These are phyloP conservation scores for Corinectria fuckeliana DNA, from an alignment of 2,329 filamentous ascomycete species.

Conservation along the genomic window DNA sequence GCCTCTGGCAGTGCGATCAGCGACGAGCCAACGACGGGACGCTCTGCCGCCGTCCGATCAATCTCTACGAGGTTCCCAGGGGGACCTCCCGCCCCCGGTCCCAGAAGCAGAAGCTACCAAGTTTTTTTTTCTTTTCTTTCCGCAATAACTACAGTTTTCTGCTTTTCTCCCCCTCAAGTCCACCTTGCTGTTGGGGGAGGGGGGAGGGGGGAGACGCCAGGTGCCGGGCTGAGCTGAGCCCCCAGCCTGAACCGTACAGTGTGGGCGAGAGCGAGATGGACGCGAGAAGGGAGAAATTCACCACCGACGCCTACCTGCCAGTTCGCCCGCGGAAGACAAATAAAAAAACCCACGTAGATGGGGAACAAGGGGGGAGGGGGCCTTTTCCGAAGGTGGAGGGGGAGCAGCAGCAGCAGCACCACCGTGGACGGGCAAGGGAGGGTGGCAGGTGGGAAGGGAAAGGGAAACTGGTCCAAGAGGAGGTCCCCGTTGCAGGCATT, in stretches of 20 bases:
- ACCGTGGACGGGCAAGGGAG: background rate
- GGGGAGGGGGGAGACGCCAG: background rate
- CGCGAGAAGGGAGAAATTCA: conserved; percentile 21
- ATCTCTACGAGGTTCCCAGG: background rate
- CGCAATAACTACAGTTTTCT: background rate
- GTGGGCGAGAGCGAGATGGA: background rate
- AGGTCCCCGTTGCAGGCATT: conserved; percentile 5
- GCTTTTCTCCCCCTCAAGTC: background rate
- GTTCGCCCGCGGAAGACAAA: conserved; percentile 25
- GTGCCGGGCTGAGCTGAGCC: conserved; percentile 5
- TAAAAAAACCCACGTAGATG: conserved; percentile 31
- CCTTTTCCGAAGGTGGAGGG: conserved; percentile 3
- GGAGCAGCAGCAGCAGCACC: background rate
- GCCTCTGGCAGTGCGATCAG: background rate
- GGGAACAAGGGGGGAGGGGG: conserved; percentile 31
- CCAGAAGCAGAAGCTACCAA: background rate
- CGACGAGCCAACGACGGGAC: background rate
- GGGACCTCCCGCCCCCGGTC: background rate
- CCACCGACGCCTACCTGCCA: conserved; percentile 8
- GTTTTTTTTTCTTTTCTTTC: too few species aligned
- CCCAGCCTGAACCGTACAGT: conserved; percentile 15
- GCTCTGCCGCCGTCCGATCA: conserved; percentile 1
- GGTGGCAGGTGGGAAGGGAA: conserved; percentile 4
- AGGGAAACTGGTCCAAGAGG: too few species aligned
- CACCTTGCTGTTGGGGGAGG: background rate